Evolutionary conservation across 805 yeast genomes (phyloP).

Genomic region (Saccharomycopsis schoenii): DNA sequence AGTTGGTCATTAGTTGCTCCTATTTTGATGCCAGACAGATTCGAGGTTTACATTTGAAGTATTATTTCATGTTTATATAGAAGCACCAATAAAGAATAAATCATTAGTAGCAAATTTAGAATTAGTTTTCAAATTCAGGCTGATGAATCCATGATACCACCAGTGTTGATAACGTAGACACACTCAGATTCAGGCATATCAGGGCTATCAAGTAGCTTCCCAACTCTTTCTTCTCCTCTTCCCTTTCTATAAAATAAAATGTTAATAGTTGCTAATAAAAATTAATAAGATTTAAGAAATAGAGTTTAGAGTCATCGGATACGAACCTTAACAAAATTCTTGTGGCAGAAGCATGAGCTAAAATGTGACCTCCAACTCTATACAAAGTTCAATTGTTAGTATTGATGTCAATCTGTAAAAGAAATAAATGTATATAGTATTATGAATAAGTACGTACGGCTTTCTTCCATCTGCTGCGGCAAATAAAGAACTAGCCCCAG

Average conservation of each 20-base stretch:
- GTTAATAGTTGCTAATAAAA: neutral
- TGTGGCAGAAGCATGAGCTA: slow-evolving; percentile 76
- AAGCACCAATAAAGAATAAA: neutral
- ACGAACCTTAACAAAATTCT: slow-evolving; percentile 43
- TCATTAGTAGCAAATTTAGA: neutral
- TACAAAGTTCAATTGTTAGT: neutral
- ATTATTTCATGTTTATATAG: neutral
- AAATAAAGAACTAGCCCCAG: slow-evolving; percentile 71
- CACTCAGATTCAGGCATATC: slow-evolving; percentile 77
- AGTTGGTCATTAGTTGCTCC: slow-evolving; percentile 93
- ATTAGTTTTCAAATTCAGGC: slow-evolving; percentile 18
- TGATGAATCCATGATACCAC: slow-evolving; percentile 49
- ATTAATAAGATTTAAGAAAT: neutral
- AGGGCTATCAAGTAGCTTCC: slow-evolving; percentile 71
- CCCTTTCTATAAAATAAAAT: slow-evolving; percentile 42
- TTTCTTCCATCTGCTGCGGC: slow-evolving; percentile 77
- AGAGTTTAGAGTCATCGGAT: too few relatives aligned
- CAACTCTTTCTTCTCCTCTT: slow-evolving; percentile 71
- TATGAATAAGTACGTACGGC: slow-evolving; percentile 31
- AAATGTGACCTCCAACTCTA: slow-evolving; percentile 67
- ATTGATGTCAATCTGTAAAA: neutral
- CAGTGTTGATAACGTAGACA: slow-evolving; percentile 60
- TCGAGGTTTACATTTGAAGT: slow-evolving; percentile 27
- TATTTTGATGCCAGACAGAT: slow-evolving; percentile 80
- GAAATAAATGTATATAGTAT: neutral